Percentiles rank a stretch among this genome's conserved stretches.
phyloP scores from a whole-genome alignment of 2,329 filamentous ascomycete species.

The Neonectria punicea region DNA sequence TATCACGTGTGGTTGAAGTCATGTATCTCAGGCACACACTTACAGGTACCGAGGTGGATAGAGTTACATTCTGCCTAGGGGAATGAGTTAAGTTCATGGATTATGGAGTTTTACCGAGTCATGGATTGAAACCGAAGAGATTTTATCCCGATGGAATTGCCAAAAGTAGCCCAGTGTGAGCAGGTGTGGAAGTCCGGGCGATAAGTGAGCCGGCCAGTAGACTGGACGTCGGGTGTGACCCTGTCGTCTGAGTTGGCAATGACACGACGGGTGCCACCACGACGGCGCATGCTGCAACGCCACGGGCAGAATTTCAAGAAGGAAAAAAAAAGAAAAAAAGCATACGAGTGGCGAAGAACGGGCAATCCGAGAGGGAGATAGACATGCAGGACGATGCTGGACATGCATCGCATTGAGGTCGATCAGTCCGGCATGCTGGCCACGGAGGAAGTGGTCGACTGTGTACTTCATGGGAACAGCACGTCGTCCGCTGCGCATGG shows the following conservation, averaged over 20 bases:
- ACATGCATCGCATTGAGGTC: conserved; percentile 10
- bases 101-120: neutral
- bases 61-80: neutral
- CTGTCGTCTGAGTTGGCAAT: conserved; percentile 25
- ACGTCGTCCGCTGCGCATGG: neutral
- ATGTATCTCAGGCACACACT: conserved; percentile 23
- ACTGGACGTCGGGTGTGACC: conserved; percentile 11
- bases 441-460: neutral
- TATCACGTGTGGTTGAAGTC: conserved; percentile 21
- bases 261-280: conserved; percentile 17
- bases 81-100: neutral
- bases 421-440: conserved; percentile 15
- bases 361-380: neutral
- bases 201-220: conserved; percentile 14
- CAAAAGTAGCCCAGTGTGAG: neutral
- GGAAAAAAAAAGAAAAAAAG: conserved; percentile 1
- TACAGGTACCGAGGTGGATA: conserved; percentile 7
- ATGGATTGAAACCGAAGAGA: conserved; percentile 1
- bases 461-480: neutral
- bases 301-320: conserved; percentile 13
- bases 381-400: conserved; percentile 21
- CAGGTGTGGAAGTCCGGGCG: neutral
- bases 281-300: conserved; percentile 21
- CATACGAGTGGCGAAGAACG: neutral
- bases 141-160: neutral